Percentiles rank a stretch among this genome's conserved stretches.
These are phyloP conservation scores for Erythrobasidium hasegawianum DNA, from an alignment of 1,284 basidiomycete species.

Conservation along the genomic window DNA sequence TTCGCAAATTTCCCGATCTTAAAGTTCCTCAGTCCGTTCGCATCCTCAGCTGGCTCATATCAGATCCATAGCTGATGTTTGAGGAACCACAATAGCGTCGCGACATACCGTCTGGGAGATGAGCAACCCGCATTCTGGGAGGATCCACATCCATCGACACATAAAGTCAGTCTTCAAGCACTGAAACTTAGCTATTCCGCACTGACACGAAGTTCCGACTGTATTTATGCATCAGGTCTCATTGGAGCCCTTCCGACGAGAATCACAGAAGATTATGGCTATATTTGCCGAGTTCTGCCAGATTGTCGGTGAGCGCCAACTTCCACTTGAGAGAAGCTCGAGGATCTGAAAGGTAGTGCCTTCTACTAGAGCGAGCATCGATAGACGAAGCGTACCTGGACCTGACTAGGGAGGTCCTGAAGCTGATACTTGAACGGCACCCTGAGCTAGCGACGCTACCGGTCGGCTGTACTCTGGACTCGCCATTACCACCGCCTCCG, in stretches of 20 bases:
- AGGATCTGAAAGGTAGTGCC: too few relatives aligned
- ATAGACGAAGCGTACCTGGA: constrained; percentile 79
- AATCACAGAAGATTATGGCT: constrained; percentile 79
- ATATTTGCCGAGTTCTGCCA: constrained; percentile 65
- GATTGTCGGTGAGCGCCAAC: constrained; percentile 35
- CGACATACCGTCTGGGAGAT: constrained; percentile 87
- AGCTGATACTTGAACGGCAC: constrained; percentile 65
- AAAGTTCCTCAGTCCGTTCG: constrained; percentile 64
- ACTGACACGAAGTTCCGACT: background rate
- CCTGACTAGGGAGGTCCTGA: constrained; percentile 70
- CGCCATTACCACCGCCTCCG: constrained; percentile 69
- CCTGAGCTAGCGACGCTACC: constrained; percentile 72
- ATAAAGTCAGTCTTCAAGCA: constrained; percentile 79
- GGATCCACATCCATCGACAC: constrained; percentile 71
- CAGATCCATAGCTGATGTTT: too few relatives aligned
- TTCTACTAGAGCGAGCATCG: constrained; percentile 58
- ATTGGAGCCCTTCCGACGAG: constrained; percentile 86
- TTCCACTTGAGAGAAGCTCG: too few relatives aligned
- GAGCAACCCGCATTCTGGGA: constrained; percentile 83
- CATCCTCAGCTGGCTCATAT: too few relatives aligned
- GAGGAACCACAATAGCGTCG: too few relatives aligned
- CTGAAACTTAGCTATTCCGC: background rate
- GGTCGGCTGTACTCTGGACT: constrained; percentile 66
- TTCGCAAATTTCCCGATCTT: constrained; percentile 78
- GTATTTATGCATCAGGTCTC: constrained; percentile 62